Evolutionary conservation across 2,329 filamentous ascomycete species (phyloP), one percentile per base, ranked within the genome.

Genomic region (Ophiostoma tasmaniense): DNA sequence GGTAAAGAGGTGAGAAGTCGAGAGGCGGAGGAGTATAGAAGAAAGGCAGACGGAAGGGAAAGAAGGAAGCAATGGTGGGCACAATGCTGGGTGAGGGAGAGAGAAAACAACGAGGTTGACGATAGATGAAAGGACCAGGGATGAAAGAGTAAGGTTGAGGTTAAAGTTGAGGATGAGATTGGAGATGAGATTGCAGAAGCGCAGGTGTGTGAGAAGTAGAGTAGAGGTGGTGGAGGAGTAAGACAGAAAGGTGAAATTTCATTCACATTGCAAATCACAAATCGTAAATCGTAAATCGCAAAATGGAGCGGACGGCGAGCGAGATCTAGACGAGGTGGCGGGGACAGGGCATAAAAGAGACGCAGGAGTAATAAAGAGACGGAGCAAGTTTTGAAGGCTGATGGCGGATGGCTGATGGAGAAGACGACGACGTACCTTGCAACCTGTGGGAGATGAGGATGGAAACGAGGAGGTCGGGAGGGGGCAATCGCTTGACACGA

Each of bases 401-500:
- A 28, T 30, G 55, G 55, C n/a, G 13, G 52, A 30, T 55, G 20
- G 45, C 52, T 59, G 52, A 59, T 59, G 55, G 55, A 5, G 55
- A 28, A 28, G 55, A 33, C 4, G 55, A 55, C 50, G 55, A 64
- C 61, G 30, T 64, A 64, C 61, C 61, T 64, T 64, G 61, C 61
- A 64, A 64, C 59, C 59, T 64, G 30, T 37, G 7, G 59, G 30
- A 64, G 42, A 25, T 55, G 62, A 65, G 52, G 50, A 42, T 42
- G 45, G 35, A 39, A 62, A 28, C 28, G 64, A 62, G 25, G 67
- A 69, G 64, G 68, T 33, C 61, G 61, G 59, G 22, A 64, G 55
- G 59, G 61, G 61, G 61, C 61, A 64, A 64, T 64, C 61, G 61
- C 30, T 37, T 35, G 20, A 64, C 61, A 64, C 61, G 61, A 64